Conservation (phyloP, 108 stramenopile genomes). For the Nitzschia sp. region DNA sequence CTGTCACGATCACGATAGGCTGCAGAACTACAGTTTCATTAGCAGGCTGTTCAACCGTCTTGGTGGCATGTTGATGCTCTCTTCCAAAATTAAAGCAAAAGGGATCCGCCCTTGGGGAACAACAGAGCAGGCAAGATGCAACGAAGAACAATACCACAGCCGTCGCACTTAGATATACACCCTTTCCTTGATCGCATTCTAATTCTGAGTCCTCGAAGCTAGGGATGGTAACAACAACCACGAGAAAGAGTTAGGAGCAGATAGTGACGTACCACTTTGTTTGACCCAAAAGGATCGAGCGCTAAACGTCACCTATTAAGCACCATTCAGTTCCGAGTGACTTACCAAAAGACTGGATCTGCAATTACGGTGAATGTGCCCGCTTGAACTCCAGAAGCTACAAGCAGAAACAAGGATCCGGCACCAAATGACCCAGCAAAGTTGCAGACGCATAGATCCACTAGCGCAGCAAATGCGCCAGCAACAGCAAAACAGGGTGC, state of each 20-base stretch:
- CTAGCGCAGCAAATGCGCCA: constrained; percentile 1
- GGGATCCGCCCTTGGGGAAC: constrained; percentile 24
- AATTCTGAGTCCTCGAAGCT: constrained; percentile 29
- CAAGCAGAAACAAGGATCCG: constrained; percentile 10
- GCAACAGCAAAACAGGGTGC: constrained; percentile 8
- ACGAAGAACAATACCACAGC: constrained; percentile 19
- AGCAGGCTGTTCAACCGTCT: background rate
- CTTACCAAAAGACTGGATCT: constrained; percentile 38
- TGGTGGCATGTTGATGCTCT: background rate
- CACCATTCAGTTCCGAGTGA: background rate
- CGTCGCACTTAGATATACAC: constrained; percentile 17
- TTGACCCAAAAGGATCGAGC: too few relatives aligned
- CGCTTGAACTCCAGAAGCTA: constrained; percentile 16
- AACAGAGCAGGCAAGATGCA: constrained; percentile 15
- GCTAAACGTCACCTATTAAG: background rate
- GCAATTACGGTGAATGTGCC: constrained; percentile 27
- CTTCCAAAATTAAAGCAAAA: constrained; percentile 15
- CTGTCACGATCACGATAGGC: background rate
- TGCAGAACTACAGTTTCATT: background rate
- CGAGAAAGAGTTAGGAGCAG: too few relatives aligned
- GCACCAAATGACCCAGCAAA: constrained; percentile 15
- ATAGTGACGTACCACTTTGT: background rate
- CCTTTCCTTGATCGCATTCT: constrained; percentile 7
- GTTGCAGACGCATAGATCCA: constrained; percentile 24
- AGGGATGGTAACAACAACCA: background rate